Evolutionary conservation across 257 asterid genomes (phyloP), one percentile per base, ranked within the genome.

Genomic region (Salvia miltiorrhiza): DNA sequence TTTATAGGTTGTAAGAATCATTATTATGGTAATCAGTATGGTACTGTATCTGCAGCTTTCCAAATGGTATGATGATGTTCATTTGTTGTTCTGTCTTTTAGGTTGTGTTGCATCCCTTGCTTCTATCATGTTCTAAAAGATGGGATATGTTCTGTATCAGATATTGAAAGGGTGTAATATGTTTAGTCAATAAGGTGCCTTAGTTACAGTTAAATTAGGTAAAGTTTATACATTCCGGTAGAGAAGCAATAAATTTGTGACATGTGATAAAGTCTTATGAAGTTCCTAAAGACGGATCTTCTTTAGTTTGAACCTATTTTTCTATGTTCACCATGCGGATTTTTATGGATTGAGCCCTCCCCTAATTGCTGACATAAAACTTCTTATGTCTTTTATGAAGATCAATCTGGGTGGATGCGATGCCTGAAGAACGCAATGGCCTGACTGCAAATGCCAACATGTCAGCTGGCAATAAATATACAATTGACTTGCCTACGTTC

Each of bases 351-450:
- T 10, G 4, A 4, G 32, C 9, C 24, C 53, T 28, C 9, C 10
- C 24, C 26, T 24, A 23, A 20, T 61, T n/a, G 37, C 16, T 61
- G 14, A 50, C 23, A 14, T 11, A 48, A 19, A 32, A 32, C 17
- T 47, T 52, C 9, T 16, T 48, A 14, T 40, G 39, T 23, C 53
- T 59, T 20, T 56, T 71, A 52, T 75, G 63, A 62, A 62, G 72
- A 50, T 68, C 73, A 45, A 40, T 61, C 40, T 37, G 73, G 53
- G 67, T 23, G 26, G 28, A 67, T 74, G 63, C 74, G 57, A 85
- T 87, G 94, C 77, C 77, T 26, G 88, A 80, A 70, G 78, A 84
- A 58, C 79, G 73, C 16, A 79, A 73, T 32, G 86, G 77, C 35
- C 65, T 73, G 12, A 72, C 84, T 53, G 71, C 76, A 17, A 75